A percentile compares a stretch with the other conserved stretches of the same genome.
phyloP scores from a whole-genome alignment of 139 green algal genomes.

The Chlamydomonas applanata region DNA sequence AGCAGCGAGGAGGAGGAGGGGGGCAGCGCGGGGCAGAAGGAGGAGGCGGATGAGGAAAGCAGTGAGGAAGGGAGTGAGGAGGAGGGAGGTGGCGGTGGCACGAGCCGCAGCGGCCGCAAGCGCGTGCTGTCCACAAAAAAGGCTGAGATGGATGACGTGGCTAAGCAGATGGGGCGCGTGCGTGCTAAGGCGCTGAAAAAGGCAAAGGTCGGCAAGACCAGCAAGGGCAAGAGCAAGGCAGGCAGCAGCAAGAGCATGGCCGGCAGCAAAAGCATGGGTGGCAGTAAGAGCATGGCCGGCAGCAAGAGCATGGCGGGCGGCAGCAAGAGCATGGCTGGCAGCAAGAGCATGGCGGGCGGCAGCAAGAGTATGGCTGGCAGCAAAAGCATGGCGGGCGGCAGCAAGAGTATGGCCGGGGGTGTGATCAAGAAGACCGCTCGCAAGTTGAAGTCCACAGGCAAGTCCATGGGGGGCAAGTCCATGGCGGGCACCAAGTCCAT shows the following conservation, averaged over 20 bases:
- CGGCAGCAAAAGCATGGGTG: background rate
- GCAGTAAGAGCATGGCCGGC: background rate
- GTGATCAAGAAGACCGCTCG: background rate
- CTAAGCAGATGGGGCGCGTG: too few species aligned
- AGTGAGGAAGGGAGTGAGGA: too few species aligned
- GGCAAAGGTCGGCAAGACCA: too few species aligned
- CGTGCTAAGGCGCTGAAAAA: too few species aligned
- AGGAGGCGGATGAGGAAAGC: too few species aligned
- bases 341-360: background rate
- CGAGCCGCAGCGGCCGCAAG: too few species aligned
- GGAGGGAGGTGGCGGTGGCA: too few species aligned
- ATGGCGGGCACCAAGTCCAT: background rate
- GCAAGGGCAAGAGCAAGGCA: background rate
- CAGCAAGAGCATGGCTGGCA: background rate
- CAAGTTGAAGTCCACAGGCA: background rate
- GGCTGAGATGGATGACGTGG: too few species aligned
- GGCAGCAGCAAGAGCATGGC: background rate
- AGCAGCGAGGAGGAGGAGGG: too few species aligned
- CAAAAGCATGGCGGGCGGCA: background rate
- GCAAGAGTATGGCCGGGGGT: background rate
- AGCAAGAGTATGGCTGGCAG: background rate
- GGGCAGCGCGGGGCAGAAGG: too few species aligned
- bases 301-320: background rate
- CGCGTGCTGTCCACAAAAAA: too few species aligned
- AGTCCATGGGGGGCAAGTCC: background rate